Evolutionary conservation across 495 filamentous ascomycete genomes (phyloP).

Genomic region (Daldinia caldariorum): DNA sequence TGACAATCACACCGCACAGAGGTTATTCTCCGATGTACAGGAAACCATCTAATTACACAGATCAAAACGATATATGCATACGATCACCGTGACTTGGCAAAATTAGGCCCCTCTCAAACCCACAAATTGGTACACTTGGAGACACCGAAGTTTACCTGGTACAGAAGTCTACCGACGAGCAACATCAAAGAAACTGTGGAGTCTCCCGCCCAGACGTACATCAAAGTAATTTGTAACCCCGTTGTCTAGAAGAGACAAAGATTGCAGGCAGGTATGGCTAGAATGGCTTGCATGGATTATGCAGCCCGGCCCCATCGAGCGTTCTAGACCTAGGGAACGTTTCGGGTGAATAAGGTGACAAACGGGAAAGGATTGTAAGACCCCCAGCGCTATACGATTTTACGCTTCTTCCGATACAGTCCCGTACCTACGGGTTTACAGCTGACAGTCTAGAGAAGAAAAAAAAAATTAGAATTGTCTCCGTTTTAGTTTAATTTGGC

Average conservation of each 20-base stretch:
- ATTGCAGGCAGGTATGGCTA: constrained; percentile 42
- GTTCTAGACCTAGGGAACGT: constrained; percentile 40
- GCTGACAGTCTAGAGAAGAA: constrained; percentile 9
- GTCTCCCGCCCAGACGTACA: constrained; percentile 39
- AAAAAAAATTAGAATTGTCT: constrained; percentile 15
- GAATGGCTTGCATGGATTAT: constrained; percentile 45
- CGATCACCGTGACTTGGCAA: constrained; percentile 34
- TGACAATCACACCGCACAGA: constrained; percentile 39
- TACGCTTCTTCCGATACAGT: constrained; percentile 26
- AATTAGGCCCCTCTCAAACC: constrained; percentile 32
- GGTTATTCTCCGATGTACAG: constrained; percentile 43
- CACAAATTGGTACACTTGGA: constrained; percentile 42
- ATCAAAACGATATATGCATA: constrained; percentile 40
- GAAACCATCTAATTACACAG: constrained; percentile 40
- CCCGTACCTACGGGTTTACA: constrained; percentile 15
- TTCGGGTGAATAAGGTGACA: constrained; percentile 46
- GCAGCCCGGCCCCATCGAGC: constrained; percentile 41
- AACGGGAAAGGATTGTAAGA: constrained; percentile 40
- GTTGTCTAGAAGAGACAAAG: constrained; percentile 41
- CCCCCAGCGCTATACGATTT: constrained; percentile 34
- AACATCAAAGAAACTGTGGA: constrained; percentile 42
- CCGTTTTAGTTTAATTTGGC: constrained; percentile 28
- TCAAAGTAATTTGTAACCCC: constrained; percentile 43
- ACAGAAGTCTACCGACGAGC: constrained; percentile 38
- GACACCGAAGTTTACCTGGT: constrained; percentile 45